Conservation (phyloP, 163 green algal species). For the Scenedesmus sp. region DNA sequence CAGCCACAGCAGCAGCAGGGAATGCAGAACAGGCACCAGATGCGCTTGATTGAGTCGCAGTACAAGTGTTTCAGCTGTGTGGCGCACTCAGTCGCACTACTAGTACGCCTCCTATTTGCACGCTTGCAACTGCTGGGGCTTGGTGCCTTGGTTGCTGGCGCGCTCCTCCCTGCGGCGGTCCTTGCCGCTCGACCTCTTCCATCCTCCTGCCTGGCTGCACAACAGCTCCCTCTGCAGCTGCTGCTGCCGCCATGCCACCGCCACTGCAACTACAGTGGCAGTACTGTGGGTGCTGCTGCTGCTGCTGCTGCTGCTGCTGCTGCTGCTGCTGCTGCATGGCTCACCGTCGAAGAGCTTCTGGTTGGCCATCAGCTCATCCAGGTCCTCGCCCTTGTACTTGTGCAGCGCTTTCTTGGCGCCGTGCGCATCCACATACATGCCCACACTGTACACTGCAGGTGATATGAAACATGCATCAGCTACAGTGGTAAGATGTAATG, state of each 20-base stretch:
- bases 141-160: no score
- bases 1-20: slow-evolving; percentile 11
- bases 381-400: slow-evolving; percentile 51
- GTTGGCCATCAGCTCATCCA: slow-evolving; percentile 52
- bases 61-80: neutral
- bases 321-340: neutral
- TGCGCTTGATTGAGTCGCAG: neutral
- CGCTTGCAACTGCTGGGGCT: neutral
- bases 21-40: neutral
- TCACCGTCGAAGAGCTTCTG: slow-evolving; percentile 67
- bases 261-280: no score
- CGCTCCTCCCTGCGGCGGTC: no score
- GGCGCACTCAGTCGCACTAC: no score
- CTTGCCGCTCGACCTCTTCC: no score
- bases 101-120: no score
- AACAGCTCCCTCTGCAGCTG: neutral
- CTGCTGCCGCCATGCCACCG: neutral
- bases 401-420: slow-evolving; percentile 60
- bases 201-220: no score
- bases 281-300: neutral
- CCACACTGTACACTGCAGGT: slow-evolving; percentile 75
- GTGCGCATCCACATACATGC: slow-evolving; percentile 72
- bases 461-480: no score
- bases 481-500: neutral
- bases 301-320: slow-evolving; percentile 4